A percentile compares a stretch with the other conserved stretches of the same genome.
Conservation (phyloP, 306 rosid species). For the Sechiopsis laciniata region DNA sequence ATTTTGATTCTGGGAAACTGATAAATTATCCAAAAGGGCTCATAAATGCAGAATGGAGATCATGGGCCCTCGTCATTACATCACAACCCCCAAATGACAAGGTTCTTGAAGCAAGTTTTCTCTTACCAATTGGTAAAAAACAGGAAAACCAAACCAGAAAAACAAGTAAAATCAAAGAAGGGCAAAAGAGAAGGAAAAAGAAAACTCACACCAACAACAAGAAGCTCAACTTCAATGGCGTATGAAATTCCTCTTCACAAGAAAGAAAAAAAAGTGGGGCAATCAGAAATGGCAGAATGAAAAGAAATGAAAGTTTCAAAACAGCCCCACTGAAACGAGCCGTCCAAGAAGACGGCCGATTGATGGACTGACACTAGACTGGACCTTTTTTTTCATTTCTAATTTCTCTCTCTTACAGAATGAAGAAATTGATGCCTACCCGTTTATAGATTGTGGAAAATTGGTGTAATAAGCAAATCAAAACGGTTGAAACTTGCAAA, state of each 20-base stretch:
- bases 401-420: background rate
- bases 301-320: conserved; percentile 11
- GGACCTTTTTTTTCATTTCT: too few relatives aligned
- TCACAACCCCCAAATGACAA: background rate
- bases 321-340: conserved; percentile 10
- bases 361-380: too few relatives aligned
- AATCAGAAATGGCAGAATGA: conserved; percentile 11
- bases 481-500: background rate
- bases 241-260: background rate
- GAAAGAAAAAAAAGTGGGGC: background rate
- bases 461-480: too few relatives aligned
- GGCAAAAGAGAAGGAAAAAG: too few relatives aligned
- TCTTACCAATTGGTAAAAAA: conserved; percentile 9
- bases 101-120: conserved; percentile 5
- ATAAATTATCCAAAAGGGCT: background rate
- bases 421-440: background rate
- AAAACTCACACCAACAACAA: background rate
- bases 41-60: conserved; percentile 19
- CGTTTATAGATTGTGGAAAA: background rate
- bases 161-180: too few relatives aligned
- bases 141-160: background rate
- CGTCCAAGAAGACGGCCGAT: conserved; percentile 14
- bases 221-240: background rate
- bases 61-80: conserved; percentile 10
- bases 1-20: background rate